Base-by-base conservation (phyloP, 1,284 basidiomycete genomes). In the Macrocybe sp. region DNA sequence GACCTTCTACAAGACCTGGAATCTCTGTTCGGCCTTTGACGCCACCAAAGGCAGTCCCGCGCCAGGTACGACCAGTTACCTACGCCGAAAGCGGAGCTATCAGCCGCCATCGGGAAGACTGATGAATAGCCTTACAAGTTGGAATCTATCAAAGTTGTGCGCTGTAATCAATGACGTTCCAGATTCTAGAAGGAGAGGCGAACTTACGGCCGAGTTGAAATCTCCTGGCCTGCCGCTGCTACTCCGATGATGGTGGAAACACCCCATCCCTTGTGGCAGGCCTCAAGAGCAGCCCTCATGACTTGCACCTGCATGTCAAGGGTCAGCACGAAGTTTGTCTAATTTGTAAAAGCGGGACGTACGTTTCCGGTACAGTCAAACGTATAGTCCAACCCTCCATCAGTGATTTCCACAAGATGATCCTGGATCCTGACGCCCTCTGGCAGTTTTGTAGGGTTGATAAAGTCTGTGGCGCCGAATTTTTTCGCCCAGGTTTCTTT, bases 251-350 rank as follows among this genome's bases (percentile, higher is more conserved):
- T 69, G 45, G 93, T 98, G 54, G 85, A 92, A 37, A 97, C 86
- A 63, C 97, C 96, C 94, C 94, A 97, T n/a, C 94, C 94, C 68
- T 99, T 99, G 73, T 99, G 97, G 68, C 95, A 98, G 12, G 92
- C 88, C 72, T 99, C 96, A 45, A 99, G 81, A 32, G 96, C 97
- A 46, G 85, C 75, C 54, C 96, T 85, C 96, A 99, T 99, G 50
- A 98, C 96, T 37, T 91, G 72, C 10, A 94, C 84, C 85, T 86
- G 42, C 3, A 28, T 9, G 39, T 22, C 22, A 42, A 45, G 37
- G n/a, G 48, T 51, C n/a, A 55, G 28, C 12, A 35, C 7, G 34
- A 44, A 22, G 44, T n/a, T 37, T 12, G 30, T 9, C 12, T 22
- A 44, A 36, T 9, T 11, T 36, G 5, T 4, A 12, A 39, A 40